These are phyloP conservation scores for Podila horticola DNA, from an alignment of 192 early-diverging fungal genomes.

Conservation along the genomic window DNA sequence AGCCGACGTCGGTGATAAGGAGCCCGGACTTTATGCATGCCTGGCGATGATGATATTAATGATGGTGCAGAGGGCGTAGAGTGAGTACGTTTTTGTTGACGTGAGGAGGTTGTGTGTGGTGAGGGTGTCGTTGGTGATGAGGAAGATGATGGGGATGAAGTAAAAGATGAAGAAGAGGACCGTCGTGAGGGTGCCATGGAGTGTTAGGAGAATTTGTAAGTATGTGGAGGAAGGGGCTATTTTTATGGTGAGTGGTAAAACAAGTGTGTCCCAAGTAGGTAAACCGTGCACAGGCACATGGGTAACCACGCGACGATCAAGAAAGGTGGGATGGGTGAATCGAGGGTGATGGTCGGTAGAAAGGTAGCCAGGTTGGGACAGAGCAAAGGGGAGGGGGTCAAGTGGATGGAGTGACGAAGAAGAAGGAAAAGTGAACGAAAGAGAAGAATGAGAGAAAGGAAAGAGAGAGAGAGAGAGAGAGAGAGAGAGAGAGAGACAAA, in stretches of 20 bases:
- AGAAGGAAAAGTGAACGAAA: neutral
- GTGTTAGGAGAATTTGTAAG: neutral
- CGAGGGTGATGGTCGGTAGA: neutral
- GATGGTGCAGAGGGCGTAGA: neutral
- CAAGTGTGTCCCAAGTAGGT: neutral
- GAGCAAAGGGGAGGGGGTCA: neutral
- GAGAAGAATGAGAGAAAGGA: neutral
- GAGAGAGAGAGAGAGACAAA: neutral
- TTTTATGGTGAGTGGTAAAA: slow-evolving; percentile 3
- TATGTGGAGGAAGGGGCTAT: neutral
- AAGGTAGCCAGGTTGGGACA: neutral
- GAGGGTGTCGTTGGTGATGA: neutral
- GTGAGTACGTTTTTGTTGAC: neutral
- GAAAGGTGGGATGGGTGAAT: neutral
- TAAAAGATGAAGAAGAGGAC: neutral
- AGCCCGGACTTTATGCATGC: neutral
- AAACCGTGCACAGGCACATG: neutral
- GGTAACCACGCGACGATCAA: neutral
- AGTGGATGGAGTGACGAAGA: neutral
- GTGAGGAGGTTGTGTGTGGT: neutral
- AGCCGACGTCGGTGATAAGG: neutral
- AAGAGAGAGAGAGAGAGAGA: neutral
- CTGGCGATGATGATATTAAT: neutral
- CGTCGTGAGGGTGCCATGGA: neutral
- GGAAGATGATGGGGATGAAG: neutral